Evolutionary conservation across 768 basidiomycete species (phyloP), one percentile per base, ranked within the genome.

Genomic region (Lactarius akahatsu): DNA sequence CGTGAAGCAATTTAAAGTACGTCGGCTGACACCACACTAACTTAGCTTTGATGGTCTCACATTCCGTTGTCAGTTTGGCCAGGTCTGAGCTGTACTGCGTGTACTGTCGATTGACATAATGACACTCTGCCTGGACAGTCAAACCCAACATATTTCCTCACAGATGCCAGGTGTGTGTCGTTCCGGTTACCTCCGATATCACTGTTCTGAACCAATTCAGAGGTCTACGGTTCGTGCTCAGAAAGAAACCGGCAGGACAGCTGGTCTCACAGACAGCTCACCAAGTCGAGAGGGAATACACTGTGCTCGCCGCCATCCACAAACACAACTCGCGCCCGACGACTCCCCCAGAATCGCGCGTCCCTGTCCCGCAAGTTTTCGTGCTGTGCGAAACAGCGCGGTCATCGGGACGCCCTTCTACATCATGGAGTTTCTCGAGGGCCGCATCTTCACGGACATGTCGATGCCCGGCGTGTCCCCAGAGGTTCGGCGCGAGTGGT

Each of bases 81-180:
- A 95, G 86, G 94, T 93, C 76, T 73, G 80, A 52, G 15, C n/a
- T 26, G 4, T 47, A 18, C 15, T 26, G 34, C 8, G 32, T 11
- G 1, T 34, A 34, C 30, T 6, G 38, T 30, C 36, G 18, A 26
- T 34, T 50, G 23, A 41, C 32, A 34, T 50, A 4, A 64, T 57
- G 61, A 47, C 18, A 23, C 11, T 43, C 36, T 54, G 34, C 16
- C 0, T 13, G 57, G 40, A 5, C 75, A 95, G 92, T 94, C 94
- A 9, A 99, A 99, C 73, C 96, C 96, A 0, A 98, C 96, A 0
- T 99, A 98, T 76, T 91, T 98, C 78, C 77, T 99, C 58, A 91
- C 86, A 6, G 92, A 93, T 77, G 81, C 85, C 20, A 83, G 78
- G 90, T 90, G 76, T 34, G 85, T 77, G 20, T 58, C 34, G 23